Evolutionary conservation across 2,329 filamentous ascomycete species (phyloP).

Genomic region (Acarospora socialis): DNA sequence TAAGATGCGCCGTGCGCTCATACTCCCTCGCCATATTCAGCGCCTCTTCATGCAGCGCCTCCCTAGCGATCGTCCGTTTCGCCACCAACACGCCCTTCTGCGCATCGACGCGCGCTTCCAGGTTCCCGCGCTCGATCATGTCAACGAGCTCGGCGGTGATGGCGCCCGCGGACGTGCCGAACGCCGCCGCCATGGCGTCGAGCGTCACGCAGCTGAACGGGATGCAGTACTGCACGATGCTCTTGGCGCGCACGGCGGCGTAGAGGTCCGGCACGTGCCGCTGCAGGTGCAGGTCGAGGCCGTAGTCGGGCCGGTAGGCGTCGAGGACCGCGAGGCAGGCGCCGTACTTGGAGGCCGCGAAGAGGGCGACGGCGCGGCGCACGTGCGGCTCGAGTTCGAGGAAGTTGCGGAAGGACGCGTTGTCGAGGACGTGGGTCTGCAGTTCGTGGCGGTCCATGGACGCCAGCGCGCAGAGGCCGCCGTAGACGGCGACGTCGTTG

Average conservation of each 20-base stretch:
- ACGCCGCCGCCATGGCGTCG: slow-evolving; percentile 61
- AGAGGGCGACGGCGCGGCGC: slow-evolving; percentile 75
- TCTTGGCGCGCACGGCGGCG: slow-evolving; percentile 66
- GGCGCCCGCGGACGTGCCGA: slow-evolving; percentile 47
- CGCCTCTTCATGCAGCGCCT: slow-evolving; percentile 54
- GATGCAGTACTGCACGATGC: slow-evolving; percentile 82
- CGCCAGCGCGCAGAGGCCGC: slow-evolving; percentile 76
- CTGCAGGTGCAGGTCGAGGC: slow-evolving; percentile 78
- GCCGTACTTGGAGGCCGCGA: slow-evolving; percentile 81
- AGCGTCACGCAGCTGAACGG: slow-evolving; percentile 82
- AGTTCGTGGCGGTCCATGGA: slow-evolving; percentile 72
- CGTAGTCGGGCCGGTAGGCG: slow-evolving; percentile 67
- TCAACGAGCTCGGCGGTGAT: slow-evolving; percentile 61
- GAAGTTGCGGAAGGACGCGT: slow-evolving; percentile 65
- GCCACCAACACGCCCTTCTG: slow-evolving; percentile 70
- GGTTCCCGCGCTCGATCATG: slow-evolving; percentile 58
- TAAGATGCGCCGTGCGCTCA: slow-evolving; percentile 59
- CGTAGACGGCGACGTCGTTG: slow-evolving; percentile 87
- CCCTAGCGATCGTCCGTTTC: slow-evolving; percentile 50
- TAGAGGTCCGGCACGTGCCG: slow-evolving; percentile 59
- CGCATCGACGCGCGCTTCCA: slow-evolving; percentile 72
- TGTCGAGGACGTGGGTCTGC: slow-evolving; percentile 64
- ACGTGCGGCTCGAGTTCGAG: slow-evolving; percentile 90
- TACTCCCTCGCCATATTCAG: slow-evolving; percentile 56
- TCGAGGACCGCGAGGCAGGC: slow-evolving; percentile 72